Conservation (phyloP, 2,329 filamentous ascomycete species). For the Beauveria caledonica region DNA sequence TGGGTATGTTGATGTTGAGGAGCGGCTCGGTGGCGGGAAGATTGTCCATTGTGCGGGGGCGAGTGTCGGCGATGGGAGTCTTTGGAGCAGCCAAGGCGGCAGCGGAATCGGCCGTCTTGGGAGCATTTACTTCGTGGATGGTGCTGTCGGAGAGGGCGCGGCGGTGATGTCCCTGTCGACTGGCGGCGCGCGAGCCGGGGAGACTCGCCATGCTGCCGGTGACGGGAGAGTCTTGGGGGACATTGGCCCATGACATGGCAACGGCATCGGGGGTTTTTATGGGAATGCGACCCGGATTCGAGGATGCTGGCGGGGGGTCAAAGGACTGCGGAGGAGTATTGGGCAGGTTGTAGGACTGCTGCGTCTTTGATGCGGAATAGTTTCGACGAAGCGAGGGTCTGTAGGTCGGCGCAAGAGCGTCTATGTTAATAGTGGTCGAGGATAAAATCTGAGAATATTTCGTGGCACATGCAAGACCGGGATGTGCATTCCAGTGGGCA, state of each 20-base stretch:
- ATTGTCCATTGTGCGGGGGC: conserved; percentile 57
- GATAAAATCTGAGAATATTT: background rate
- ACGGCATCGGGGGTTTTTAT: conserved; percentile 16
- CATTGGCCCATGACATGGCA: conserved; percentile 33
- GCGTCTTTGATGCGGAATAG: conserved; percentile 31
- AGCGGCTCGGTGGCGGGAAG: conserved; percentile 38
- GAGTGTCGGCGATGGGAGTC: conserved; percentile 45
- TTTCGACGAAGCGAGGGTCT: conserved; percentile 54
- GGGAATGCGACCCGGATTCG: conserved; percentile 19
- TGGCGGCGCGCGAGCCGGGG: conserved; percentile 19
- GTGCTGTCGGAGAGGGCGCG: conserved; percentile 73
- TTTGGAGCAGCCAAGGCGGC: conserved; percentile 70
- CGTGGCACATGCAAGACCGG: background rate
- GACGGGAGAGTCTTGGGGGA: conserved; percentile 30
- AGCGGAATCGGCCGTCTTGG: conserved; percentile 53
- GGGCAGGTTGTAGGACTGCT: conserved; percentile 44
- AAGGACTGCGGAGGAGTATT: conserved; percentile 52
- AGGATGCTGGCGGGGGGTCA: conserved; percentile 33
- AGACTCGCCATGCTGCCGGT: conserved; percentile 26
- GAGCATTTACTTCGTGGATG: conserved; percentile 52
- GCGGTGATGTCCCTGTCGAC: conserved; percentile 34
- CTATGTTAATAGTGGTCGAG: conserved; percentile 14
- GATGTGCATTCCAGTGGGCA: conserved; percentile 2
- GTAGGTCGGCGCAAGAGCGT: conserved; percentile 9
- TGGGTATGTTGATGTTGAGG: conserved; percentile 70